phyloP scores from a whole-genome alignment of 2,329 filamentous ascomycete genomes.

The Nannizzia gypsea region DNA sequence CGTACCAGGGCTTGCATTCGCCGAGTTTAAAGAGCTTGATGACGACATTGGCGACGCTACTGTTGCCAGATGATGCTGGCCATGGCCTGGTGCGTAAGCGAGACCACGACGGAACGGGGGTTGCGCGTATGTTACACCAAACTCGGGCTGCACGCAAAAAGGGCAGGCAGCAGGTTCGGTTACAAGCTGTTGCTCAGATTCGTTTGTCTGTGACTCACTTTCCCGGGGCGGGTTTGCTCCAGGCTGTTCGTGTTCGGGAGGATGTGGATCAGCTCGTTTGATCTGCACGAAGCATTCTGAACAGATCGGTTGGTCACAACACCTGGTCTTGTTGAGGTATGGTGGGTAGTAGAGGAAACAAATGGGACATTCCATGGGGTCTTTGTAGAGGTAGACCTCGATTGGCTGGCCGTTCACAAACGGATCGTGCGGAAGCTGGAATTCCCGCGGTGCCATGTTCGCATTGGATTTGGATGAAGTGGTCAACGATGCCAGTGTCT shows the following conservation, averaged over 20 bases:
- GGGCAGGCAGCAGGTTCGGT: constrained; percentile 88
- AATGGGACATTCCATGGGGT: constrained; percentile 82
- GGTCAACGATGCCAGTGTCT: constrained; percentile 73
- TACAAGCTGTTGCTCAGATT: constrained; percentile 54
- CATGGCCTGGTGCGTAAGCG: constrained; percentile 48
- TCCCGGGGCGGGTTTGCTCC: constrained; percentile 29
- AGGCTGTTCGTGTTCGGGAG: constrained; percentile 58
- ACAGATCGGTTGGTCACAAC: constrained; percentile 92
- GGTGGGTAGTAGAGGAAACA: constrained; percentile 94
- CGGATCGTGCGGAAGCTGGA: constrained; percentile 67
- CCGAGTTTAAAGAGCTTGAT: constrained; percentile 62
- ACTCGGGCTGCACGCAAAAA: constrained; percentile 89
- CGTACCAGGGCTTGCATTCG: constrained; percentile 29
- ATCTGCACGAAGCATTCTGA: constrained; percentile 99
- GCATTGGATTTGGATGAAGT: constrained; percentile 64
- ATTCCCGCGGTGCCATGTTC: constrained; percentile 64
- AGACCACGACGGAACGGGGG: constrained; percentile 81
- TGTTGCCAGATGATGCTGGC: constrained; percentile 41
- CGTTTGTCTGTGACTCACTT: constrained; percentile 27
- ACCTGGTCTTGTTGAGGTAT: constrained; percentile 85
- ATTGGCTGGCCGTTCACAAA: constrained; percentile 90
- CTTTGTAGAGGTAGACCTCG: constrained; percentile 88
- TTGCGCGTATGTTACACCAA: constrained; percentile 87
- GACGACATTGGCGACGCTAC: constrained; percentile 69
- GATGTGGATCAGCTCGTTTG: constrained; percentile 82